phyloP scores from a whole-genome alignment of 2,329 filamentous ascomycete species.

The Aotearoamyces nothofagi region DNA sequence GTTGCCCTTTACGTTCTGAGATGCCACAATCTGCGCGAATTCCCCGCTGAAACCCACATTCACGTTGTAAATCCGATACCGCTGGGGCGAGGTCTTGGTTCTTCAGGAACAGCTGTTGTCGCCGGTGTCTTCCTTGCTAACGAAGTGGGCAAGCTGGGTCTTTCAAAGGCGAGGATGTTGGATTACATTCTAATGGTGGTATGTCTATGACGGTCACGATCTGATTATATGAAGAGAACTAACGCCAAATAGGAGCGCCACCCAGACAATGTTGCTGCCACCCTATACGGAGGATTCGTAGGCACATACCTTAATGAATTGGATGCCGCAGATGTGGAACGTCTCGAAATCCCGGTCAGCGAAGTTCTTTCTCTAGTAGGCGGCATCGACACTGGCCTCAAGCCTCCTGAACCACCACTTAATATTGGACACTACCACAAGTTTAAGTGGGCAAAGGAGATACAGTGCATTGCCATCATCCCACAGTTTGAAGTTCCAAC shows the following conservation, averaged over 20 bases:
- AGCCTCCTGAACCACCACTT: conserved; percentile 73
- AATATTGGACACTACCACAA: conserved; percentile 95
- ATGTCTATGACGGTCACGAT: too few relatives aligned
- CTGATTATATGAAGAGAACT: too few relatives aligned
- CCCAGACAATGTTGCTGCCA: conserved; percentile 88
- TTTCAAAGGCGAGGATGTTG: conserved; percentile 70
- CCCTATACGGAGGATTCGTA: conserved; percentile 90
- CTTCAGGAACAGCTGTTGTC: conserved; percentile 87
- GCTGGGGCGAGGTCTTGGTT: conserved; percentile 82
- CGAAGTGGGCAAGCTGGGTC: conserved; percentile 65
- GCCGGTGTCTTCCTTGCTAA: conserved; percentile 89
- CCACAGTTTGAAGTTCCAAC: conserved; percentile 95
- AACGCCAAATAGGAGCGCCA: conserved; percentile 77
- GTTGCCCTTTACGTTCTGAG: conserved; percentile 89
- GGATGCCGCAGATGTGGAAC: conserved; percentile 72
- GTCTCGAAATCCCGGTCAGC: conserved; percentile 84
- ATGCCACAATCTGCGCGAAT: conserved; percentile 75
- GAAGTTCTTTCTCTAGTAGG: conserved; percentile 86
- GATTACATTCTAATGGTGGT: conserved; percentile 98
- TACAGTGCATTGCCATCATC: conserved; percentile 94
- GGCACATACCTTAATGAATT: conserved; percentile 93
- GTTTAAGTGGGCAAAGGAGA: conserved; percentile 84
- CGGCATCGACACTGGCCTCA: conserved; percentile 76
- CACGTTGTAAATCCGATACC: conserved; percentile 96
- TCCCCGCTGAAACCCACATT: conserved; percentile 75